phyloP scores from a whole-genome alignment of 371 early-diverging fungal species.

The Batkoa obscura region DNA sequence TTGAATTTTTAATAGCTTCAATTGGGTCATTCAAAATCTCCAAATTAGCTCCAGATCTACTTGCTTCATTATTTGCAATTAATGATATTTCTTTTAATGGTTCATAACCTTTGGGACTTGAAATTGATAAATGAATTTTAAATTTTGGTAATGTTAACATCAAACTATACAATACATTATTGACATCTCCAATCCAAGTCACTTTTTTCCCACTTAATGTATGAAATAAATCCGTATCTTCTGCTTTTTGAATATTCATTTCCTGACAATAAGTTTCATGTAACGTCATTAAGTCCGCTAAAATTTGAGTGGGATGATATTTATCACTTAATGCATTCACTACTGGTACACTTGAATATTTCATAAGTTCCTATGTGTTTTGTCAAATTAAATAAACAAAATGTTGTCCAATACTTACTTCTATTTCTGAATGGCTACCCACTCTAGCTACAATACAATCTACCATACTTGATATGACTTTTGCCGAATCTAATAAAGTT shows the following conservation, averaged over 20 bases:
- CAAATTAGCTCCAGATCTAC: slow-evolving; percentile 19
- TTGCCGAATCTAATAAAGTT: slow-evolving; percentile 65
- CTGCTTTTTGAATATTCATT: slow-evolving; percentile 7
- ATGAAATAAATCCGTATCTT: neutral
- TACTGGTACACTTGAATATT: slow-evolving; percentile 75
- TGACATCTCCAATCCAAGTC: slow-evolving; percentile 94
- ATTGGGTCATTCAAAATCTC: slow-evolving; percentile 40
- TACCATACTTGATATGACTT: slow-evolving; percentile 83
- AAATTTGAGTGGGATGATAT: slow-evolving; percentile 88
- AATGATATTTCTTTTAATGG: slow-evolving; percentile 45
- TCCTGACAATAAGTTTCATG: slow-evolving; percentile 40
- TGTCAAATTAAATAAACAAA: neutral
- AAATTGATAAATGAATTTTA: slow-evolving; percentile 60
- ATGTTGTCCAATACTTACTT: slow-evolving; percentile 18
- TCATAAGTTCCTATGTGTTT: slow-evolving; percentile 35
- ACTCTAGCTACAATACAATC: slow-evolving; percentile 87
- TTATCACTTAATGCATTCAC: slow-evolving; percentile 85
- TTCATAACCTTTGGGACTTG: slow-evolving; percentile 65
- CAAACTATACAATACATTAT: slow-evolving; percentile 84
- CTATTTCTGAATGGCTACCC: slow-evolving; percentile 69
- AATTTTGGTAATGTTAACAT: slow-evolving; percentile 72
- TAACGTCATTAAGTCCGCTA: slow-evolving; percentile 86
- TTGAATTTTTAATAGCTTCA: slow-evolving; percentile 58
- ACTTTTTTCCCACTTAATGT: slow-evolving; percentile 43
- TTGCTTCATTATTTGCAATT: slow-evolving; percentile 28